Conservation (phyloP, 495 filamentous ascomycete species). For the Aspergillus cristatus region DNA sequence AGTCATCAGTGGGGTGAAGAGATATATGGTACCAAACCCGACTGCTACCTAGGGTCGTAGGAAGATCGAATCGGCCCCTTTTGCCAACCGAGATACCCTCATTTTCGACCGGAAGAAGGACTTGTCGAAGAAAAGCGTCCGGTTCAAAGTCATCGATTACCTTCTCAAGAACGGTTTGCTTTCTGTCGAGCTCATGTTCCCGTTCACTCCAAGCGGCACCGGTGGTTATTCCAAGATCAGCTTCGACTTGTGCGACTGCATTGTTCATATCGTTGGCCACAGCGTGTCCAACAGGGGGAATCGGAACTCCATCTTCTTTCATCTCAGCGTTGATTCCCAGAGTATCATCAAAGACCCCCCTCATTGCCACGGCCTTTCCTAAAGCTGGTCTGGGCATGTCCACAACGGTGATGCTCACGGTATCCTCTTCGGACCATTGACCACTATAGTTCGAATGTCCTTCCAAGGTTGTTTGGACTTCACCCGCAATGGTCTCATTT, state of each 20-base stretch:
- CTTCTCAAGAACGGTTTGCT: conserved; percentile 78
- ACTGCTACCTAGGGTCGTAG: conserved; percentile 60
- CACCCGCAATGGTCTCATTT: conserved; percentile 75
- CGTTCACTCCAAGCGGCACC: conserved; percentile 58
- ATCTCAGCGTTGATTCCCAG: conserved; percentile 94
- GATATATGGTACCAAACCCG: conserved; percentile 93
- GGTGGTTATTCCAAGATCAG: conserved; percentile 69
- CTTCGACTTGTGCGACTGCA: conserved; percentile 67
- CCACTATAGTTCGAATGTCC: conserved; percentile 49
- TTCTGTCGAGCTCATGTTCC: conserved; percentile 69
- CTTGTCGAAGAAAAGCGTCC: conserved; percentile 70
- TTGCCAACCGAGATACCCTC: conserved; percentile 67
- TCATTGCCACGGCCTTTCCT: conserved; percentile 76
- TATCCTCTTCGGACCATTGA: conserved; percentile 63
- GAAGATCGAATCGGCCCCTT: conserved; percentile 66
- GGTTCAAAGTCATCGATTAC: conserved; percentile 70
- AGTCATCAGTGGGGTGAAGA: conserved; percentile 84
- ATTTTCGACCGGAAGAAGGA: conserved; percentile 72
- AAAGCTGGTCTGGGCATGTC: conserved; percentile 75
- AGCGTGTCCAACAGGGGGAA: conserved; percentile 60
- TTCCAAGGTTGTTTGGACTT: conserved; percentile 59
- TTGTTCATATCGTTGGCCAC: conserved; percentile 77
- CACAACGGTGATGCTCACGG: conserved; percentile 78
- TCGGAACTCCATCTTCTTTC: conserved; percentile 82
- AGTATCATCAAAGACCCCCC: conserved; percentile 82